Base-by-base conservation (phyloP, 768 basidiomycete genomes). In the Mycena crocata region DNA sequence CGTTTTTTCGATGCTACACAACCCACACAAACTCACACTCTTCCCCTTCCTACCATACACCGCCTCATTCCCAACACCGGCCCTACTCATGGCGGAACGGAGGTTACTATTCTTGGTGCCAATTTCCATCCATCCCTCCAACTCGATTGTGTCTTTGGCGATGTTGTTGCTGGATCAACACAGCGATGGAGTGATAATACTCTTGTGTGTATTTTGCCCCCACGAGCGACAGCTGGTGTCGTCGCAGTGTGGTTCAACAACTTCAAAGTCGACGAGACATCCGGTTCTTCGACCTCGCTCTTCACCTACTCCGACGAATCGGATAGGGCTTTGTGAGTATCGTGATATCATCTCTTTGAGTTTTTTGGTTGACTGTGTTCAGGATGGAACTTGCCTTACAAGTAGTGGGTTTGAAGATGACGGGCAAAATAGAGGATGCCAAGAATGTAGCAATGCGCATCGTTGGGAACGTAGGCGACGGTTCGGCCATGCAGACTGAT, bases 381-480 rank as follows among this genome's bases (percentile, higher is more conserved):
- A 96, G 94, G 70, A 96, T 98, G 94, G 96, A 97, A 77, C 87
- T 98, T 58, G 96, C 96, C 56, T 83, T 98, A 5, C 95, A 97
- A 74, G 95, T 97, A 17, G 95, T 98, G 21, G 96, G 96, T 0
- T 82, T 98, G 68, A 96, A 97, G 82, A 96, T 98, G 94, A 97
- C 95, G 0, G 96, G 96, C 51, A 93, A 95, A 74, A 90, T 97
- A 31, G 95, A 96, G 72, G 94, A 96, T 58, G 95, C 96, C 3
- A 92, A 93, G 78, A 93, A 95, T 63, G 93, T 98, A 39, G 96
- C 96, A 17, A 90, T 96, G 87, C 87, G 95, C 32, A 98, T 98
- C 69, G 93, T 98, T 32, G 92, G 93, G 40, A 90, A 84, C 59
- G 82, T 89, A n/a, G 79, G 80, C 32, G 88, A 90, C 57, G 79